These are phyloP conservation scores for Trichosporon faecale DNA, from an alignment of 1,284 basidiomycete genomes.

Conservation along the genomic window DNA sequence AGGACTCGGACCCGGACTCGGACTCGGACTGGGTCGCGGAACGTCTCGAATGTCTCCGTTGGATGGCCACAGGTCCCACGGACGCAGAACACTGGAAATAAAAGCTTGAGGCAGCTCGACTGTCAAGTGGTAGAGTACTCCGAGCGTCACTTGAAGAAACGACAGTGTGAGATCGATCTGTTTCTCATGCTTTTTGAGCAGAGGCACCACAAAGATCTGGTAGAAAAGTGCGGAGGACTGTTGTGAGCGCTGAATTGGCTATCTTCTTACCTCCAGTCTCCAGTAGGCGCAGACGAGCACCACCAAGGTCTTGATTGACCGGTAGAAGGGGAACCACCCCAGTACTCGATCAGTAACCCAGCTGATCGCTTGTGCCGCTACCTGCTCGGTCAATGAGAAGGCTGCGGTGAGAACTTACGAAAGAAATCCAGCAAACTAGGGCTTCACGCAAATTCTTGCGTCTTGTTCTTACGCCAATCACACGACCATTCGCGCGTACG, in stretches of 20 bases:
- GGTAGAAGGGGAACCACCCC: conserved; percentile 44
- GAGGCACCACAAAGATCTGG: conserved; percentile 25
- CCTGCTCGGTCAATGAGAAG: conserved; percentile 18
- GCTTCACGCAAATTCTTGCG: conserved; percentile 33
- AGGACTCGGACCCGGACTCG: too few species aligned
- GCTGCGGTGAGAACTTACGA: conserved; percentile 25
- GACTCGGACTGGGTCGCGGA: too few species aligned
- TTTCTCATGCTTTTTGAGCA: conserved; percentile 34
- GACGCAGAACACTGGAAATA: neutral
- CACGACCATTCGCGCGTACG: conserved; percentile 34
- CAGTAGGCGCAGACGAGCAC: conserved; percentile 27
- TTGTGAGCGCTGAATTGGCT: neutral
- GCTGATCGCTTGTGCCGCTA: conserved; percentile 21
- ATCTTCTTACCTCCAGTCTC: conserved; percentile 27
- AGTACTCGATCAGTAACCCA: conserved; percentile 24
- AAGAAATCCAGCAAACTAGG: conserved; percentile 38
- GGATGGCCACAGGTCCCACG: neutral
- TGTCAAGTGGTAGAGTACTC: conserved; percentile 26
- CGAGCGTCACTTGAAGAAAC: conserved; percentile 27
- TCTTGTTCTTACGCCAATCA: conserved; percentile 32
- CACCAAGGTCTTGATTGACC: conserved; percentile 28
- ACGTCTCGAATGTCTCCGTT: too few species aligned
- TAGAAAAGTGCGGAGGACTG: conserved; percentile 34
- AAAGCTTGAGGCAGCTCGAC: conserved; percentile 12
- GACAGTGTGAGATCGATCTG: conserved; percentile 41